Conservation (phyloP, 2,329 filamentous ascomycete genomes). For the Phialophora chinensis region DNA sequence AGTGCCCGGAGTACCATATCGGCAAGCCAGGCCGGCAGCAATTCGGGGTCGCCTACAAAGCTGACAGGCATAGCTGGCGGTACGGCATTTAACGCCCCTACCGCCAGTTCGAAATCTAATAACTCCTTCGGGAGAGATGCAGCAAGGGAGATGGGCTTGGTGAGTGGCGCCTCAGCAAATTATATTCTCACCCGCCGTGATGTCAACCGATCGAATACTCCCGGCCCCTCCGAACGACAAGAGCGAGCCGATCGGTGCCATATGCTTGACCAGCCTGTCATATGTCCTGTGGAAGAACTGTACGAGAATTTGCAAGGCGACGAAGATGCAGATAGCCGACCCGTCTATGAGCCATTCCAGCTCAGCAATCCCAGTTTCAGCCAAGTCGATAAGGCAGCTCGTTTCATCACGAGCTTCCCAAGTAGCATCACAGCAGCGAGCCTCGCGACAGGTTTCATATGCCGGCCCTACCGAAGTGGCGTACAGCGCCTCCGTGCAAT, state of each 20-base stretch:
- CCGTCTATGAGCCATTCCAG: constrained; percentile 71
- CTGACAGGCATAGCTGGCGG: constrained; percentile 63
- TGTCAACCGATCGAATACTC: constrained; percentile 91
- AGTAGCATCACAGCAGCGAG: constrained; percentile 80
- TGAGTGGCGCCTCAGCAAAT: constrained; percentile 63
- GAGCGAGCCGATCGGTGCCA: constrained; percentile 89
- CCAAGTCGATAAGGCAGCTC: constrained; percentile 93
- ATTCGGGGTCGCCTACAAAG: constrained; percentile 56
- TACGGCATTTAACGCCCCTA: constrained; percentile 38
- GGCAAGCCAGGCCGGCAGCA: constrained; percentile 59
- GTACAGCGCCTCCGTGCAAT: constrained; percentile 92
- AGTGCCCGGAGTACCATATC: constrained; percentile 86
- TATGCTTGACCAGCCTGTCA: constrained; percentile 88
- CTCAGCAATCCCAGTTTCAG: constrained; percentile 78
- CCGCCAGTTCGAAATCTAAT: constrained; percentile 43
- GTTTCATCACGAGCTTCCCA: constrained; percentile 84
- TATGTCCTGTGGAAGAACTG: constrained; percentile 88
- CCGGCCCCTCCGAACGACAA: constrained; percentile 83
- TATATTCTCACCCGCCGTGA: constrained; percentile 98
- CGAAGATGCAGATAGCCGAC: constrained; percentile 82
- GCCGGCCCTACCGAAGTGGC: constrained; percentile 90
- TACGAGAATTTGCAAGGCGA: constrained; percentile 86
- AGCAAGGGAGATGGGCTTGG: constrained; percentile 73
- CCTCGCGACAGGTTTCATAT: constrained; percentile 88
- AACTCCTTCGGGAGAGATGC: constrained; percentile 54